Percentiles rank a stretch among this genome's conserved stretches.
Conservation (phyloP, 2,329 filamentous ascomycete genomes). For the Cytospora leucostoma region DNA sequence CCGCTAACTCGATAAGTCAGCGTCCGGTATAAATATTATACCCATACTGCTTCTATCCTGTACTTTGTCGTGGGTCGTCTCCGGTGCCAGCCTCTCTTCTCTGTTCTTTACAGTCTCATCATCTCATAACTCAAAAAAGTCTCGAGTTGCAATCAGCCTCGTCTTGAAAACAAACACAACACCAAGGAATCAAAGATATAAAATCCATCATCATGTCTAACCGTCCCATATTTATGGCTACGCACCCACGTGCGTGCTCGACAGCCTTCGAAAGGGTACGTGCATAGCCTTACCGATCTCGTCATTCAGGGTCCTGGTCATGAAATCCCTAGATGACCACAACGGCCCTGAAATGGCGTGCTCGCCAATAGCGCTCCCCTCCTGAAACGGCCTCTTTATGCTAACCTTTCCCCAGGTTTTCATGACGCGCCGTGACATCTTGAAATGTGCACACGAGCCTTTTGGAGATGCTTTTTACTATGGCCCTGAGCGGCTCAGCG, state of each 20-base stretch:
- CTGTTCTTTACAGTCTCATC: background rate
- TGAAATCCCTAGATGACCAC: constrained; percentile 15
- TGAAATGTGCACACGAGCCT: constrained; percentile 89
- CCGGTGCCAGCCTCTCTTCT: constrained; percentile 8
- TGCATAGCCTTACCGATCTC: constrained; percentile 28
- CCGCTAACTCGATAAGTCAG: constrained; percentile 14
- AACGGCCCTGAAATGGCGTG: constrained; percentile 24
- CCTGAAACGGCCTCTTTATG: constrained; percentile 7
- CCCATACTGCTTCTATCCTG: constrained; percentile 13
- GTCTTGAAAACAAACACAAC: background rate
- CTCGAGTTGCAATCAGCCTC: background rate
- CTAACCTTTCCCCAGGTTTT: constrained; percentile 66
- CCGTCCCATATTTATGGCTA: constrained; percentile 88
- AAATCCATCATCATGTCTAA: constrained; percentile 60
- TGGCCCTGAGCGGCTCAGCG: constrained; percentile 82
- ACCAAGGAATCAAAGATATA: background rate
- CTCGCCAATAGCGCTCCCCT: constrained; percentile 18
- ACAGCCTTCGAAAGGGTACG: constrained; percentile 93
- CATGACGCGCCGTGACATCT: constrained; percentile 83
- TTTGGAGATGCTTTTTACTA: constrained; percentile 98
- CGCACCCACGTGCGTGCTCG: constrained; percentile 92
- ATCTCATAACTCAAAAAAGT: background rate
- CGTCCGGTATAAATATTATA: constrained; percentile 26
- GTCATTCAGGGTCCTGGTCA: constrained; percentile 19
- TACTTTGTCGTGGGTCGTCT: background rate